Percentiles rank a stretch among this genome's conserved stretches.
These are phyloP conservation scores for Pigoraptor vietnamica DNA, from an alignment of 78 protist genomes.

Conservation along the genomic window DNA sequence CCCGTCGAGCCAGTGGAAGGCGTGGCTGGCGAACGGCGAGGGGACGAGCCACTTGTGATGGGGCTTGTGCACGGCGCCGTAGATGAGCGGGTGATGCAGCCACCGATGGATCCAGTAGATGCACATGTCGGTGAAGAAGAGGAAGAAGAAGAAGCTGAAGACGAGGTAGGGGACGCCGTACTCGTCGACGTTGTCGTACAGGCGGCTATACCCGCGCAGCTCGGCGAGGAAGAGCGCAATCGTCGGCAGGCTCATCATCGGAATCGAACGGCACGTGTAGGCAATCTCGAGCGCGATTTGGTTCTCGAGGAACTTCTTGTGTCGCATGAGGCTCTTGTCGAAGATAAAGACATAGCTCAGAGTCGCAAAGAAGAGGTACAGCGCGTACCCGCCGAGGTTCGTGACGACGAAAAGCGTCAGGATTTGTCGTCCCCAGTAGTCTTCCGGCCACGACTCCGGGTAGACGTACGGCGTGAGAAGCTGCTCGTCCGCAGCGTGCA, in stretches of 20 bases:
- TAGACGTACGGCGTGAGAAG: constrained; percentile 7
- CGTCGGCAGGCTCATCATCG: constrained; percentile 23
- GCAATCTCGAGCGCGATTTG: not conserved
- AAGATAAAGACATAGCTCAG: constrained; percentile 9
- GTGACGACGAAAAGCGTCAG: not conserved
- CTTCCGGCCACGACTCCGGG: not conserved
- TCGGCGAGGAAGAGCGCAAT: not conserved
- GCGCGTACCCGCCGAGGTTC: not conserved
- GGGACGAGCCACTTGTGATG: constrained; percentile 64
- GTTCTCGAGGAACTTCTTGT: constrained; percentile 4
- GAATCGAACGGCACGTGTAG: not conserved
- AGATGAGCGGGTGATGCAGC: constrained; percentile 58
- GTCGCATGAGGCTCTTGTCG: constrained; percentile 13
- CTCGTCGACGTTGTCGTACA: constrained; percentile 27
- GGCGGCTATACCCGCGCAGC: constrained; percentile 29
- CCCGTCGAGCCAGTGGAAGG: constrained; percentile 79
- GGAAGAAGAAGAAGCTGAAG: constrained; percentile 12
- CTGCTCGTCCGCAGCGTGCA: not conserved
- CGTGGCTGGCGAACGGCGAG: constrained; percentile 65
- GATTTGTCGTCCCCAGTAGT: constrained; percentile 6
- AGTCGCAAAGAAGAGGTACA: constrained; percentile 7
- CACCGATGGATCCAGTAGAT: constrained; percentile 79
- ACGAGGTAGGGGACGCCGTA: constrained; percentile 2
- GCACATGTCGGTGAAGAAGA: constrained; percentile 58
- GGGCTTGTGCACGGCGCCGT: constrained; percentile 62